Evolutionary conservation across 768 basidiomycete species (phyloP).

Genomic region (Phaeotremella skinneri): DNA sequence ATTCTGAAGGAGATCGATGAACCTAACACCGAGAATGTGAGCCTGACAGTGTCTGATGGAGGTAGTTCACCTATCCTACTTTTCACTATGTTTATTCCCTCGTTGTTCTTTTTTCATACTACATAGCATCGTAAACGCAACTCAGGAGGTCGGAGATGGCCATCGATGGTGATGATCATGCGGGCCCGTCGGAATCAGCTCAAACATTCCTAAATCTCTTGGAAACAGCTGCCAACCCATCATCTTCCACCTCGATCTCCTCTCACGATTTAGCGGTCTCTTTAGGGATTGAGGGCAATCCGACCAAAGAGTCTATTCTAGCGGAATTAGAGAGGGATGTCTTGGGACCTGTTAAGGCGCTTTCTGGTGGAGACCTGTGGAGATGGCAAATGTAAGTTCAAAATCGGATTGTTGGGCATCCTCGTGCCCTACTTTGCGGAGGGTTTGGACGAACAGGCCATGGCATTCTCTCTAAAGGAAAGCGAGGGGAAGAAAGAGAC

Average conservation of each 20-base stretch:
- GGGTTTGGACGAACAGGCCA: constrained; percentile 1
- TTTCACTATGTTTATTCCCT: too few species aligned
- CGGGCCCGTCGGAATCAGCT: background rate
- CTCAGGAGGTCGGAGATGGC: too few species aligned
- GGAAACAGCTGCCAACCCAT: constrained; percentile 21
- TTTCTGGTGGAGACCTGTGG: constrained; percentile 72
- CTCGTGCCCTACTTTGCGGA: constrained; percentile 30
- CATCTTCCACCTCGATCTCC: constrained; percentile 10
- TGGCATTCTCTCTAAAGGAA: too few species aligned
- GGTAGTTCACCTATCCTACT: background rate
- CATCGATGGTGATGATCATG: constrained; percentile 2
- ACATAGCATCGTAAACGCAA: too few species aligned
- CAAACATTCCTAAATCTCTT: constrained; percentile 22
- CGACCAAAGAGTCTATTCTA: constrained; percentile 25
- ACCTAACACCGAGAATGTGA: background rate
- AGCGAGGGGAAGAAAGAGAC: too few species aligned
- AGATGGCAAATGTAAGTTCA: constrained; percentile 73
- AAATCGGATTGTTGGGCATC: background rate
- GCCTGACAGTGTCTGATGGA: constrained; percentile 3
- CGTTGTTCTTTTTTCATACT: too few species aligned
- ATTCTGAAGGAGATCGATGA: constrained; percentile 3
- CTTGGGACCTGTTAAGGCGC: constrained; percentile 63
- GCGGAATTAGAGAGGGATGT: constrained; percentile 70
- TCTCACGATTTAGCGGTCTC: constrained; percentile 30
- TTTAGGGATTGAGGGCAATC: constrained; percentile 31